A percentile compares a stretch with the other conserved stretches of the same genome.
phyloP scores from a whole-genome alignment of 2,329 filamentous ascomycete species.

The Arthroderma uncinatum region DNA sequence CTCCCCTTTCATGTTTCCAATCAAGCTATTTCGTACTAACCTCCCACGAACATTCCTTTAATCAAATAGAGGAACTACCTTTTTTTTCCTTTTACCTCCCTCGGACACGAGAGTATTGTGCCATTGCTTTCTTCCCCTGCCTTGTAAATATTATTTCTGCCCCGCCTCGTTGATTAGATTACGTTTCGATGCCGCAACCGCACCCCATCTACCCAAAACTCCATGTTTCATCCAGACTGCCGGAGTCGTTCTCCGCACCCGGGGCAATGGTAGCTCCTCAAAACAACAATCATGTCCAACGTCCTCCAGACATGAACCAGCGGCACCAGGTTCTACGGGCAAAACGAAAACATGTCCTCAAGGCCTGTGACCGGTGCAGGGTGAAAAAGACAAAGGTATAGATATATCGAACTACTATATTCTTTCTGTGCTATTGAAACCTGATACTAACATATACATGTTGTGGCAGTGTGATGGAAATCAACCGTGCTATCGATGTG shows the following conservation, averaged over 20 bases:
- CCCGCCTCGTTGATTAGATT: background rate
- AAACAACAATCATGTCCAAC: constrained; percentile 19
- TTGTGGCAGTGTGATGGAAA: constrained; percentile 33
- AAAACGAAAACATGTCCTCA: constrained; percentile 36
- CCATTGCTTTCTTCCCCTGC: background rate
- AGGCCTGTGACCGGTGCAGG: constrained; percentile 37
- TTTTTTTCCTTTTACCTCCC: background rate
- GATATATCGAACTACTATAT: constrained; percentile 13
- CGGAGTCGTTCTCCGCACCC: constrained; percentile 27
- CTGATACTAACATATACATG: constrained; percentile 7
- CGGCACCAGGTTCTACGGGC: constrained; percentile 33
- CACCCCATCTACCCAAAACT: constrained; percentile 26
- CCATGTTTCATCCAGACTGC: constrained; percentile 24
- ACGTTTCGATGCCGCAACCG: constrained; percentile 16
- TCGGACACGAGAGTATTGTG: background rate
- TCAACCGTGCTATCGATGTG: constrained; percentile 36
- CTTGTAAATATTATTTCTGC: background rate
- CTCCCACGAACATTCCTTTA: background rate
- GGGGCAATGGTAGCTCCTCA: constrained; percentile 24
- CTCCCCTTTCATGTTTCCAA: constrained; percentile 6
- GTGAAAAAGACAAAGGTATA: constrained; percentile 37
- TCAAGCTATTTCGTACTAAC: constrained; percentile 2
- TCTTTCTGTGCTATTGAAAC: constrained; percentile 7
- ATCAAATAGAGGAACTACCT: background rate
- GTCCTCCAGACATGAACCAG: constrained; percentile 25